phyloP scores from a whole-genome alignment of 805 yeast species.

The Yarrowia bubula region DNA sequence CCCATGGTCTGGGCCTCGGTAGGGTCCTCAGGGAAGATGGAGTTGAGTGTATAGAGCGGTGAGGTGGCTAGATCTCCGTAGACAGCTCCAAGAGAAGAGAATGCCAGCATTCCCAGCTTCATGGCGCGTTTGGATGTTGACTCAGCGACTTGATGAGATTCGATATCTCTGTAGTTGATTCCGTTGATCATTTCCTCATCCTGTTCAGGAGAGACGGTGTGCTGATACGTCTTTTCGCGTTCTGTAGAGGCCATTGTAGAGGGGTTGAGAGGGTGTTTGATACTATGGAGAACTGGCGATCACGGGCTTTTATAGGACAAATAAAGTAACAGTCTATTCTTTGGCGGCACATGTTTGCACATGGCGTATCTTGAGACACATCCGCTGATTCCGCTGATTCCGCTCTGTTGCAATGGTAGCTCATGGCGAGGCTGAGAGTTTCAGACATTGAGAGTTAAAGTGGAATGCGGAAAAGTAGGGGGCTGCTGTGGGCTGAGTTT shows the following conservation, averaged over 20 bases:
- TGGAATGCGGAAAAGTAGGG: not conserved
- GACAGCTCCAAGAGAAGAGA: slow-evolving; percentile 57
- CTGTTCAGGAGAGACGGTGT: not conserved
- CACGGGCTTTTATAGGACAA: not conserved
- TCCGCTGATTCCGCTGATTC: not conserved
- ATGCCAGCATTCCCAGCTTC: slow-evolving; percentile 37
- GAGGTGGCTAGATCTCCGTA: slow-evolving; percentile 44
- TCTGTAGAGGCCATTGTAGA: not conserved
- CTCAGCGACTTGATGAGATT: not conserved
- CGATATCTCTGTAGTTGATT: slow-evolving; percentile 7
- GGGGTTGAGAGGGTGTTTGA: not conserved
- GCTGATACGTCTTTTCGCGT: not conserved
- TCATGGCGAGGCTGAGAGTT: slow-evolving; percentile 2
- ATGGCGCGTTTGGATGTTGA: slow-evolving; percentile 5
- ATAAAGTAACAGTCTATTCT: no score
- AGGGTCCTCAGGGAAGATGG: slow-evolving; percentile 13
- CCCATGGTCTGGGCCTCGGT: slow-evolving; percentile 10
- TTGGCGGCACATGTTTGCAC: not conserved
- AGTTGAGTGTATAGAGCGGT: slow-evolving; percentile 18
- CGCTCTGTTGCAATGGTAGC: not conserved
- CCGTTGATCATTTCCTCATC: slow-evolving; percentile 2
- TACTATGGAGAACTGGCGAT: not conserved
- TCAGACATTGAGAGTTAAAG: not conserved
- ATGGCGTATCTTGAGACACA: slow-evolving; percentile 9
- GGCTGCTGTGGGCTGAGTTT: no score